Conservation (phyloP, 768 basidiomycete species). For the Rossbeevera mucosa region DNA sequence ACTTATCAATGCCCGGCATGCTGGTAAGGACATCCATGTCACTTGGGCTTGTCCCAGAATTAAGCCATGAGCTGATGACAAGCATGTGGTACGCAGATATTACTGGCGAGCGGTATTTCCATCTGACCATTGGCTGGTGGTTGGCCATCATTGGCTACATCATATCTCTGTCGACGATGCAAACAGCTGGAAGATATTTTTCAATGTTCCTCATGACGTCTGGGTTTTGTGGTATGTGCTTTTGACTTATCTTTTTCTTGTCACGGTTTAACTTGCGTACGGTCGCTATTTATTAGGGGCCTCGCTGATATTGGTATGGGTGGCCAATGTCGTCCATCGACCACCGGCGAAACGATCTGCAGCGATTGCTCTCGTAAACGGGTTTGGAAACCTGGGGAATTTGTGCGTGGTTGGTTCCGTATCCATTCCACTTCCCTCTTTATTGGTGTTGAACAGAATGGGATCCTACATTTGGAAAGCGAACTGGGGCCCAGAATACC, state of each 20-base stretch:
- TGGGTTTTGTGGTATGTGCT: not conserved
- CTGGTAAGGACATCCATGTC: not conserved
- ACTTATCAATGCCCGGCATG: not conserved
- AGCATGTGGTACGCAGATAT: not conserved
- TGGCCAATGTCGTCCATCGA: not conserved
- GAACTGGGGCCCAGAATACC: not conserved
- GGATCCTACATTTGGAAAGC: not conserved
- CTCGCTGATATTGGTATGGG: not conserved
- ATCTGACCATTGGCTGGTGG: not conserved
- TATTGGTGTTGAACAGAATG: not conserved
- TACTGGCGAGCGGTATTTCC: not conserved
- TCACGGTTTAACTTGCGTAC: not conserved
- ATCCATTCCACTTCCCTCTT: not conserved
- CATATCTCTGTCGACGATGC: not conserved
- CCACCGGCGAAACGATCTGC: not conserved
- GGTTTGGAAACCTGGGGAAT: not conserved
- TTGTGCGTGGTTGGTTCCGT: not conserved
- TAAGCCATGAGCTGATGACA: not conserved
- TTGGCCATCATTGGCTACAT: not conserved
- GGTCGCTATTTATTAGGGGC: not conserved
- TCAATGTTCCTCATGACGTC: not conserved
- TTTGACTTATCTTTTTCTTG: not conserved
- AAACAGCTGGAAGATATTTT: not conserved
- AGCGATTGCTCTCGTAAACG: not conserved
- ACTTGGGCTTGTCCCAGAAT: not conserved